Percentiles rank a stretch among this genome's conserved stretches.
These are phyloP conservation scores for Circinella minor DNA, from an alignment of 371 early-diverging fungal species.

Conservation along the genomic window DNA sequence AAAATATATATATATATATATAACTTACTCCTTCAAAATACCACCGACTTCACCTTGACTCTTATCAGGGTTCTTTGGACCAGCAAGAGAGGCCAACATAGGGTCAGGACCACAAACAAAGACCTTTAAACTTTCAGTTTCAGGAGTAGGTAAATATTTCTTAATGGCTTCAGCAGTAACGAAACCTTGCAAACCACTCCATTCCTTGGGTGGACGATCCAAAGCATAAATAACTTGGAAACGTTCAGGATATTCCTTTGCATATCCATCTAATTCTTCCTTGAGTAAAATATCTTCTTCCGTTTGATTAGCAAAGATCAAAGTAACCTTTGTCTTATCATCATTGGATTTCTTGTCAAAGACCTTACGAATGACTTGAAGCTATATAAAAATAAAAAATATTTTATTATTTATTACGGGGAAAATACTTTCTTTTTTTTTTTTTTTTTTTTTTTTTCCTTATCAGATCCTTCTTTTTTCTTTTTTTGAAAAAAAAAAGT, in stretches of 20 bases:
- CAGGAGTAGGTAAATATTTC: conserved; percentile 67
- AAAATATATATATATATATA: too few relatives aligned
- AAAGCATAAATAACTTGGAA: conserved; percentile 82
- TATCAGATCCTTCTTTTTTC: background rate
- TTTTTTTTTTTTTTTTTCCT: background rate
- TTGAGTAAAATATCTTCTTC: conserved; percentile 87
- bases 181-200: conserved; percentile 75
- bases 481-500: background rate
- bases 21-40: conserved; percentile 73
- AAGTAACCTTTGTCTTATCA: conserved; percentile 83
- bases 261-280: conserved; percentile 76
- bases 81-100: conserved; percentile 81
- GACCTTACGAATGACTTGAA: conserved; percentile 76
- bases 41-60: conserved; percentile 87
- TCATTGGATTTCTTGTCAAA: conserved; percentile 63
- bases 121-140: conserved; percentile 63
- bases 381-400: conserved; percentile 10
- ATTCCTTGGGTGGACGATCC: conserved; percentile 69
- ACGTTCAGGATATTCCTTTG: conserved; percentile 73
- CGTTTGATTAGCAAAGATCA: conserved; percentile 89
- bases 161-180: conserved; percentile 71
- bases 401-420: background rate
- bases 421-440: background rate
- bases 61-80: conserved; percentile 78
- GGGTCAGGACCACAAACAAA: conserved; percentile 87